phyloP scores from a whole-genome alignment of 2,329 filamentous ascomycete genomes.

The Fusarium lateritium region DNA sequence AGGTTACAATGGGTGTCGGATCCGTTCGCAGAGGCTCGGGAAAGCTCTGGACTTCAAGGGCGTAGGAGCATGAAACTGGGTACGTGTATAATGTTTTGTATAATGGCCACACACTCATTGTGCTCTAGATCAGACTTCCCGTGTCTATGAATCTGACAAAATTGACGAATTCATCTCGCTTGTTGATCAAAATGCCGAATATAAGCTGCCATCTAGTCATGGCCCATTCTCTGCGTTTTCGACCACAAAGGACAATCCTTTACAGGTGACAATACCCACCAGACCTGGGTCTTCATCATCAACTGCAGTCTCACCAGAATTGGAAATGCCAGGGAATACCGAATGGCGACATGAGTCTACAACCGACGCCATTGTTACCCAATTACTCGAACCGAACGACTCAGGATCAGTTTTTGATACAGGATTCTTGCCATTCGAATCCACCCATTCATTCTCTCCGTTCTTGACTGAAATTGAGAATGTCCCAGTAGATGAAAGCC shows the following conservation, averaged over 20 bases:
- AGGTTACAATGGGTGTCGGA: conserved; percentile 2
- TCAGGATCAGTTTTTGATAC: no score
- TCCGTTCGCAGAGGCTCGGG: not conserved
- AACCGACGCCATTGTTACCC: no score
- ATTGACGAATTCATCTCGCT: not conserved
- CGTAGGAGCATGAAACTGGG: conserved; percentile 2
- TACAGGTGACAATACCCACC: not conserved
- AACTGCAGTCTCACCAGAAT: not conserved
- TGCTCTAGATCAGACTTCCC: not conserved
- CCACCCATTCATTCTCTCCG: no score
- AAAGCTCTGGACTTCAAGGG: not conserved
- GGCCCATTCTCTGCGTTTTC: conserved; percentile 1
- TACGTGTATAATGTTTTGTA: not conserved
- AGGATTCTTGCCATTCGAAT: no score
- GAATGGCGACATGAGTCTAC: not conserved
- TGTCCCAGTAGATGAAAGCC: no score
- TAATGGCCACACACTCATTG: not conserved
- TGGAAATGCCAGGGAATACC: not conserved
- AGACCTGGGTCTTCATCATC: not conserved
- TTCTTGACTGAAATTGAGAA: no score
- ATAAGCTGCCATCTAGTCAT: not conserved
- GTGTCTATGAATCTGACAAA: not conserved
- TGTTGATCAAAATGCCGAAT: not conserved
- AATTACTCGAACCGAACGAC: no score
- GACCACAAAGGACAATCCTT: not conserved